Base-by-base conservation (phyloP, 2,329 filamentous ascomycete genomes). In the Neonectria hederae region DNA sequence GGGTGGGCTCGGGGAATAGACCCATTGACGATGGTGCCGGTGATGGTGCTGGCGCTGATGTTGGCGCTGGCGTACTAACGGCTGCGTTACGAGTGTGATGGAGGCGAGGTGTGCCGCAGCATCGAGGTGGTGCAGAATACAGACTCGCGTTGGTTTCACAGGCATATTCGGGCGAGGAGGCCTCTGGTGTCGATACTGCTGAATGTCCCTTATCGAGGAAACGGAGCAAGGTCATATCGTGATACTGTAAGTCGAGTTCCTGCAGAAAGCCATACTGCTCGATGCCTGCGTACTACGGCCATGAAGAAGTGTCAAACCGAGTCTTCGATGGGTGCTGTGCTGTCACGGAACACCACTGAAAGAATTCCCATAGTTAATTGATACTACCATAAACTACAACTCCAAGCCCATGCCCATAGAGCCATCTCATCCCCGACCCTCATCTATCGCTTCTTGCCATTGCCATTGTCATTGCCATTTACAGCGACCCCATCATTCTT, bases 401-500 rank as follows among this genome's bases (percentile, higher is more conserved):
- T 8, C 38, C 57, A 54, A 55, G 53, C 52, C 26, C 43, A 17
- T 38, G 8, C 14, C 35, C 35, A 38, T 14, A 38, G 14, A 40
- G 30, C 59, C 52, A 52, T 59, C 54, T 49, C 46, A 58, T 28
- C 59, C 38, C 28, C 13, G 43, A 46, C n/a, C 35, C 17, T 48
- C 28, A 19, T 14, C 45, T 57, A 62, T 19, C 30, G 21, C 22
- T 32, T 53, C 28, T 26, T 14, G 49, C 48, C 21, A 21, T 30
- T n/a, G 46, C 54, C 30, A n/a, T n/a, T n/a, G n/a, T n/a, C n/a
- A n/a, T n/a, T n/a, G n/a, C n/a, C n/a, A n/a, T n/a, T n/a, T n/a
- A n/a, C n/a, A 28, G 51, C 45, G 54, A 30, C 53, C 52, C 40
- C 26, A 26, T 66, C 65, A 28, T 69, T 59, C 53, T 65, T 75